Base-by-base conservation (phyloP, 169 alveolate genomes). In the Eimeria brunetti region DNA sequence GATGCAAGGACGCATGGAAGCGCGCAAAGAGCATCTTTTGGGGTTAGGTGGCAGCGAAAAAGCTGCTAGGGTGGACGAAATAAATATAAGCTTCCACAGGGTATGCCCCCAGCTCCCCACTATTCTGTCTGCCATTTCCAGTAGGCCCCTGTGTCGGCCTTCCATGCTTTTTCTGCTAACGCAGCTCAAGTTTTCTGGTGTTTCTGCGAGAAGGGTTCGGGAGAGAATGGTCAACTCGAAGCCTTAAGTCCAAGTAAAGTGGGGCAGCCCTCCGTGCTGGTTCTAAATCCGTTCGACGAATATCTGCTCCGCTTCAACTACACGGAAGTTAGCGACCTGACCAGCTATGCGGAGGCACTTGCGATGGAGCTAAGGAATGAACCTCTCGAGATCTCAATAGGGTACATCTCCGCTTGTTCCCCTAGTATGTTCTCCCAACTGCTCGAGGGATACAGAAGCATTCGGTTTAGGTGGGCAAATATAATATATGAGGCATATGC, bases 321-420 rank as follows among this genome's bases (percentile, higher is more conserved):
- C 91, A 80, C 95, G 51, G 95, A 91, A 91, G 95, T 91, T 58
- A 85, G 88, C 95, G 88, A 62, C 58, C 67, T 91, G 56, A 58
- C 51, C 38, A 62, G 85, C 46, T 91, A 91, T 88, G 95, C 95
- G 0, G 95, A 38, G 73, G 60, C 84, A 33, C 95, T 91, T 44
- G 88, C 95, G 41, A 30, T 14, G 84, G 89, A 76, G 67, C 95
- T 91, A 30, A 64, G 46, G 67, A 56, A 78, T n/a, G 91, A 38
- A 51, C 95, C 91, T 44, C 64, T 91, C 16, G 78, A 58, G 53
- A 62, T 62, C 33, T 58, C 92, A 38, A 86, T 86, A 38, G 44
- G 83, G 92, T 86, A 64, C 12, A 8, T 27, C 1, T 8, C 69
- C 41, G 11, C 51, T 18, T 22, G 1, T 86, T 27, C 33, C 41